Evolutionary conservation across 495 filamentous ascomycete species (phyloP).

Genomic region (Pyrenopolyporus hunteri): DNA sequence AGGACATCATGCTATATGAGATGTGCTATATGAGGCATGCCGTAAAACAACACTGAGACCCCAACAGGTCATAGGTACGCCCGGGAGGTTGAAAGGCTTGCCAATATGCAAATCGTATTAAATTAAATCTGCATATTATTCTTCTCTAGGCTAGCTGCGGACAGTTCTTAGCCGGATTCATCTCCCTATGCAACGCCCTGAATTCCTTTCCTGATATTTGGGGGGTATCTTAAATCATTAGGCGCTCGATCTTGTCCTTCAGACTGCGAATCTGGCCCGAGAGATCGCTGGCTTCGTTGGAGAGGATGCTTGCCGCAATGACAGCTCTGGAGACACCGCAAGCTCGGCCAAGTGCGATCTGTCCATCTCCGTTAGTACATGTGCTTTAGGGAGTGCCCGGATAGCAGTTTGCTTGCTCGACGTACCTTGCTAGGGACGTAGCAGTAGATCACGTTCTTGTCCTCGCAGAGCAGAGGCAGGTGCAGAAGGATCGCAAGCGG

Average conservation of each 20-base stretch:
- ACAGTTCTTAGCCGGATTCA: conserved; percentile 1
- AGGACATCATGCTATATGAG: too few species aligned
- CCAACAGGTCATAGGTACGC: not conserved
- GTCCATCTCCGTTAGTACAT: conserved; percentile 1
- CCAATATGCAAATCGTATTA: conserved; percentile 10
- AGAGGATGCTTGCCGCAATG: conserved; percentile 85
- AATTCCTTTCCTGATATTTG: conserved; percentile 18
- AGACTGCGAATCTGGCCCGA: conserved; percentile 80
- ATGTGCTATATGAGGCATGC: not conserved
- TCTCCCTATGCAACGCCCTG: conserved; percentile 11
- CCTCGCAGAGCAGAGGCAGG: conserved; percentile 84
- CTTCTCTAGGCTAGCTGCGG: not conserved
- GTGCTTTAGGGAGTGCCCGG: not conserved
- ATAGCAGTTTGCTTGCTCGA: too few species aligned
- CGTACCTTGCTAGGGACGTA: conserved; percentile 64
- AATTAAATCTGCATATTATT: conserved; percentile 5
- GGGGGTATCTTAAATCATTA: conserved; percentile 78
- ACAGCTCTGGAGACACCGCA: conserved; percentile 87
- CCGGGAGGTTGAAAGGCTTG: not conserved
- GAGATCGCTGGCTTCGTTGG: conserved; percentile 90
- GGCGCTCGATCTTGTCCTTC: conserved; percentile 94
- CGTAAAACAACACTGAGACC: not conserved
- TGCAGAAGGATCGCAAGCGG: conserved; percentile 92
- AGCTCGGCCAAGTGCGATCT: conserved; percentile 78
- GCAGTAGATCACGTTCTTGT: conserved; percentile 78